A percentile compares a stretch with the other conserved stretches of the same genome.
Conservation (phyloP, 2,329 filamentous ascomycete genomes). For the Cadophora luteo-olivacea region DNA sequence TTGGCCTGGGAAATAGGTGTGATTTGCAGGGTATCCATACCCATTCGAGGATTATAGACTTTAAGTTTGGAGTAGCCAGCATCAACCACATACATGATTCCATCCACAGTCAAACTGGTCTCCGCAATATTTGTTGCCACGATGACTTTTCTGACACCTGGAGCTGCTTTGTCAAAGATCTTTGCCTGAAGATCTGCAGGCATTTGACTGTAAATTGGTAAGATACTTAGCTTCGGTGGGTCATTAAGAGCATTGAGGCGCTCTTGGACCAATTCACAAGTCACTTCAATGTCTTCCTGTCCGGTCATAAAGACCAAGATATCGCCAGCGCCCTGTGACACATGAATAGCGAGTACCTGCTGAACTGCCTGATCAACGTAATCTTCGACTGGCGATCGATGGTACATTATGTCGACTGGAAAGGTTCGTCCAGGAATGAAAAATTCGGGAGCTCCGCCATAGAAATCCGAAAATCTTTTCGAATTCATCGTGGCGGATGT, state of each 20-base stretch:
- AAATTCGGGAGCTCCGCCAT: slow-evolving; percentile 94
- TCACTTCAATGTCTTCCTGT: slow-evolving; percentile 97
- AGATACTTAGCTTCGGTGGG: slow-evolving; percentile 89
- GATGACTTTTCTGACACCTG: slow-evolving; percentile 94
- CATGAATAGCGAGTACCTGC: slow-evolving; percentile 93
- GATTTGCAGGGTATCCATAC: slow-evolving; percentile 98
- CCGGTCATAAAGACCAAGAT: slow-evolving; percentile 99
- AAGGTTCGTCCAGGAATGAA: slow-evolving; percentile 96
- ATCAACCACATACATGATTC: slow-evolving; percentile 99
- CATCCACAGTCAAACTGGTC: slow-evolving; percentile 96
- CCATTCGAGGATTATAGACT: slow-evolving; percentile 98
- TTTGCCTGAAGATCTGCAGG: slow-evolving; percentile 96
- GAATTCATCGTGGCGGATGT: slow-evolving; percentile 99
- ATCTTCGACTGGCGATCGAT: slow-evolving; percentile 92
- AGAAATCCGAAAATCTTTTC: slow-evolving; percentile 94
- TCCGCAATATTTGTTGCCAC: slow-evolving; percentile 99
- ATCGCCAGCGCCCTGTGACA: slow-evolving; percentile 90
- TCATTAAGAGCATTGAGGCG: slow-evolving; percentile 89
- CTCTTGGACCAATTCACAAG: slow-evolving; percentile 91
- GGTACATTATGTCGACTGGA: slow-evolving; percentile 95
- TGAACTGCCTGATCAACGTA: slow-evolving; percentile 98
- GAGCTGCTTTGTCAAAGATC: slow-evolving; percentile 91
- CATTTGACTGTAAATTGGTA: slow-evolving; percentile 99
- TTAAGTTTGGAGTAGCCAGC: slow-evolving; percentile 96
- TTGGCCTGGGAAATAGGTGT: slow-evolving; percentile 98